Percentiles rank a stretch among this genome's conserved stretches.
Conservation (phyloP, 192 early-diverging fungal genomes). For the Umbelopsis ramanniana region DNA sequence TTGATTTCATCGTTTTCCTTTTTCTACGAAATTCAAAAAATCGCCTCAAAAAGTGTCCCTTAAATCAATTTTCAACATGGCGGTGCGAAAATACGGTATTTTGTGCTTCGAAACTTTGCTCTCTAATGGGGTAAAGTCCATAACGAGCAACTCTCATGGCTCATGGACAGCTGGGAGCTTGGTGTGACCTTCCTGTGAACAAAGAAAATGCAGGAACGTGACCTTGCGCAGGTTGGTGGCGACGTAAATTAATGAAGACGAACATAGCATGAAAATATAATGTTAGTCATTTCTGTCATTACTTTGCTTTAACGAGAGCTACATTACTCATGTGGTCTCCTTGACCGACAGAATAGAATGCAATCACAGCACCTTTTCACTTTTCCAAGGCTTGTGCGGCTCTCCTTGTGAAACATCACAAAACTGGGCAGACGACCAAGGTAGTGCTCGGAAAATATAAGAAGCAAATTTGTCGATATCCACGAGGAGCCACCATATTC, state of each 20-base stretch:
- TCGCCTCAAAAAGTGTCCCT: neutral
- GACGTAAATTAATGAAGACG: neutral
- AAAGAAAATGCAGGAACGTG: neutral
- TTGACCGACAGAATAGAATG: too few relatives aligned
- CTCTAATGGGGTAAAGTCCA: neutral
- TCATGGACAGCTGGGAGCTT: neutral
- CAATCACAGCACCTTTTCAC: too few relatives aligned
- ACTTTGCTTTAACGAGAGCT: too few relatives aligned
- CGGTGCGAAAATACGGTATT: neutral
- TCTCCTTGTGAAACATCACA: neutral
- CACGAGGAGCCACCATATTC: neutral
- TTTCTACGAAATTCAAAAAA: neutral
- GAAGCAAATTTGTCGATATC: neutral
- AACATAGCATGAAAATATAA: too few relatives aligned
- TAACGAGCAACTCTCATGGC: neutral
- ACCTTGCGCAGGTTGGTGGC: neutral
- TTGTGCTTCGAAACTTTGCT: neutral
- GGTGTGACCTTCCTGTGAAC: neutral
- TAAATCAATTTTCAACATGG: neutral
- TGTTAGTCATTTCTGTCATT: too few relatives aligned
- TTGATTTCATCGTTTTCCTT: neutral
- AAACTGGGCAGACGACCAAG: neutral
- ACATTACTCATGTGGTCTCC: too few relatives aligned
- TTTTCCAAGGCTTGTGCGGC: neutral
- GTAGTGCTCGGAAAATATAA: neutral